Percentiles rank a stretch among this genome's conserved stretches.
phyloP scores from a whole-genome alignment of 495 filamentous ascomycete species.

The Hypoxylon intermedium region DNA sequence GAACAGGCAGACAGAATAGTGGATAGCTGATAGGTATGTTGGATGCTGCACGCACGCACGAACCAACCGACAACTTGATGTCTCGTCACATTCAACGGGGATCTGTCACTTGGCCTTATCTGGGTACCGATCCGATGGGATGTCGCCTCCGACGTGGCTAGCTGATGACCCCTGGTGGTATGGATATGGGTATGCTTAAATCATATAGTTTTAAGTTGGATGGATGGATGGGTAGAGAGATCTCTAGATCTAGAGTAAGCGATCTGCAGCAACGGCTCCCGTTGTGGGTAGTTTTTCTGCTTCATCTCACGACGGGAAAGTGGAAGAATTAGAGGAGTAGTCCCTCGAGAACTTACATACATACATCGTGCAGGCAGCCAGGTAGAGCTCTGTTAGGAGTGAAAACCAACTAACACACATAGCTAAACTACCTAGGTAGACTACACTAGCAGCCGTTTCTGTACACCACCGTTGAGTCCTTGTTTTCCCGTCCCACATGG shows the following conservation, averaged over 20 bases:
- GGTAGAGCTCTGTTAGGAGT: no score
- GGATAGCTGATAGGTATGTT: no score
- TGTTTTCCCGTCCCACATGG: background rate
- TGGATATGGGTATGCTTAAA: background rate
- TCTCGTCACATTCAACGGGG: slow-evolving; percentile 5
- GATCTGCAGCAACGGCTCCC: slow-evolving; percentile 11
- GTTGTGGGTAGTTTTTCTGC: slow-evolving; percentile 5
- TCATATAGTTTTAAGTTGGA: background rate
- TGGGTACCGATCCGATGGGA: slow-evolving; percentile 12
- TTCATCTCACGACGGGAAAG: background rate
- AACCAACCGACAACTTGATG: no score
- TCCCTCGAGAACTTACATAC: no score
- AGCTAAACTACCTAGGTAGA: background rate
- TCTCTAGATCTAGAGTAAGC: slow-evolving; percentile 10
- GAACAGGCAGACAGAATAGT: no score
- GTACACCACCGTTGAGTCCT: slow-evolving; percentile 2
- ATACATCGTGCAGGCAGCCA: no score
- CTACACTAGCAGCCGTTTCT: slow-evolving; percentile 1
- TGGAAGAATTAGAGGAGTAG: background rate
- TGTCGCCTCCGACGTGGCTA: background rate
- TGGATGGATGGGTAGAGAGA: background rate
- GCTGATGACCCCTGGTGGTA: background rate
- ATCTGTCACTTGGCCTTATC: slow-evolving; percentile 13
- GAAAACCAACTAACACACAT: no score
- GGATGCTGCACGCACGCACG: no score